Evolutionary conservation across 768 basidiomycete species (phyloP).

Genomic region (Russula sp.): DNA sequence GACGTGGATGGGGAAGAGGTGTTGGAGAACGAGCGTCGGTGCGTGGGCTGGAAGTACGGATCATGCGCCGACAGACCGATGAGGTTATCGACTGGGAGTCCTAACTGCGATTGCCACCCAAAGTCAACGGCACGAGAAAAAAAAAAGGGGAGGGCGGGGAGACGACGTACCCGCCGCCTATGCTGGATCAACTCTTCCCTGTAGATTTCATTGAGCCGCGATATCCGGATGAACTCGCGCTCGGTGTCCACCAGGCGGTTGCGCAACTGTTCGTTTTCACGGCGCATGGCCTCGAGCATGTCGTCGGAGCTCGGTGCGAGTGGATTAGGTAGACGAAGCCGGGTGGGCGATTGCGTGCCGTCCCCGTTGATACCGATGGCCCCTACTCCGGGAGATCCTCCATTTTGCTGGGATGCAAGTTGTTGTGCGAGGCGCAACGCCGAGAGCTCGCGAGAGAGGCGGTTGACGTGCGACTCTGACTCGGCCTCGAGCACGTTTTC

Average conservation of each 20-base stretch:
- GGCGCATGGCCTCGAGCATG: conserved; percentile 67
- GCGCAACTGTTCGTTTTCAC: conserved; percentile 75
- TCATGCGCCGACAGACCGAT: conserved; percentile 61
- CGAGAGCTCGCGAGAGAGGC: conserved; percentile 63
- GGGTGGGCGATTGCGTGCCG: conserved; percentile 20
- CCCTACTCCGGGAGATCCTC: neutral
- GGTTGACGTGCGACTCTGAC: conserved; percentile 79
- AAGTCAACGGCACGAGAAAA: neutral
- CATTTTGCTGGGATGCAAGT: conserved; percentile 35
- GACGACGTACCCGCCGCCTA: conserved; percentile 55
- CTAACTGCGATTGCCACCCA: conserved; percentile 41
- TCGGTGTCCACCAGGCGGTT: conserved; percentile 66
- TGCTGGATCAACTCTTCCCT: conserved; percentile 79
- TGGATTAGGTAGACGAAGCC: conserved; percentile 28
- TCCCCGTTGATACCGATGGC: conserved; percentile 25
- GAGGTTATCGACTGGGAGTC: conserved; percentile 71
- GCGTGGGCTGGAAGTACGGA: conserved; percentile 65
- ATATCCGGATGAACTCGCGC: conserved; percentile 66
- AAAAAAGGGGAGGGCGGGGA: neutral
- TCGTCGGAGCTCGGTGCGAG: conserved; percentile 42
- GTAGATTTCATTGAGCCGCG: conserved; percentile 75
- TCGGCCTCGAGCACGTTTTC: conserved; percentile 82
- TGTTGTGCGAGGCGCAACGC: conserved; percentile 57
- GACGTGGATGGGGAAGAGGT: conserved; percentile 46
- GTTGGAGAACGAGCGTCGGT: conserved; percentile 45